Conservation (phyloP, 768 basidiomycete species). For the Agrocybe pediades region DNA sequence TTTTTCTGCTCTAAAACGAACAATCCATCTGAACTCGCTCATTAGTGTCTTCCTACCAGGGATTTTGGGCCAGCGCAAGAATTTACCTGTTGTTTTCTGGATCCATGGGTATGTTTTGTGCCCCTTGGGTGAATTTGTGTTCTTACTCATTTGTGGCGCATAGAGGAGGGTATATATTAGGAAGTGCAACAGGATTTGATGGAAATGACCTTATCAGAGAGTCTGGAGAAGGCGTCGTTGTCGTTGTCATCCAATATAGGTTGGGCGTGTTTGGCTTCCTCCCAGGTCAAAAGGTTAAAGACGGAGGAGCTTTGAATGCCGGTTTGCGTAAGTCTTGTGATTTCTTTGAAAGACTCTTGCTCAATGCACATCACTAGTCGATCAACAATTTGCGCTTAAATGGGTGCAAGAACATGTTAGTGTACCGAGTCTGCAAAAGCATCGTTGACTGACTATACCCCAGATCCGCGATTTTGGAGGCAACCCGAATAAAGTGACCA, state of each 20-base stretch:
- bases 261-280: slow-evolving; percentile 50
- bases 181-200: slow-evolving; percentile 28
- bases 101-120: slow-evolving; percentile 42
- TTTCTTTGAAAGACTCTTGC: neutral
- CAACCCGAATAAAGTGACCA: slow-evolving; percentile 38
- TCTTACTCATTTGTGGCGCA: neutral
- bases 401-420: slow-evolving; percentile 44
- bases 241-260: slow-evolving; percentile 44
- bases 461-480: slow-evolving; percentile 44
- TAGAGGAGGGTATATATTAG: slow-evolving; percentile 34
- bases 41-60: slow-evolving; percentile 39
- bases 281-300: slow-evolving; percentile 41
- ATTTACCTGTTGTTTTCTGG: slow-evolving; percentile 43
- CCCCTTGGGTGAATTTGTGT: neutral
- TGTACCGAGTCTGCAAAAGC: neutral
- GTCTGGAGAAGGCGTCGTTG: slow-evolving; percentile 34
- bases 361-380: slow-evolving; percentile 26
- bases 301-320: slow-evolving; percentile 45
- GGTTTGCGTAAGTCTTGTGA: slow-evolving; percentile 40
- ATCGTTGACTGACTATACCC: neutral
- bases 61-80: slow-evolving; percentile 18
- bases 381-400: slow-evolving; percentile 42
- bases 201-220: slow-evolving; percentile 39
- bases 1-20: too few species aligned
- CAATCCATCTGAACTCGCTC: neutral